Conservation (phyloP, 306 rosid species). For the Dalbergia cultrata region DNA sequence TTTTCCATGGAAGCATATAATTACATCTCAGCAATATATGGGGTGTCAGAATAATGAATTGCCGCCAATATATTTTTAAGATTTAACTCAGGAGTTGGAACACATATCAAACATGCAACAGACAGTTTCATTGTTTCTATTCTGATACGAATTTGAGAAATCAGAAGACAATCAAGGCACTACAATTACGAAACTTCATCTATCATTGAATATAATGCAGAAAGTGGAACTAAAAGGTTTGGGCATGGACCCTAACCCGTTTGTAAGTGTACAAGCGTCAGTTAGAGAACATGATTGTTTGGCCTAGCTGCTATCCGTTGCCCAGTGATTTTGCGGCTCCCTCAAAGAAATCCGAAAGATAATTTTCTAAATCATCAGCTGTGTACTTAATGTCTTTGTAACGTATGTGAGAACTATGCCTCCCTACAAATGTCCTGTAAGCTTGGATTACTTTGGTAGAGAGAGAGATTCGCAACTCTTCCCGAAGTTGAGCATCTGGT, state of each 20-base stretch:
- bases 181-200: constrained; percentile 32
- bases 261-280: constrained; percentile 37
- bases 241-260: constrained; percentile 37
- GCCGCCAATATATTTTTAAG: not conserved
- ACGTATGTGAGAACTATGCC: constrained; percentile 63
- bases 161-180: constrained; percentile 25
- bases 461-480: constrained; percentile 76
- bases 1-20: not conserved
- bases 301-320: constrained; percentile 41
- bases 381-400: constrained; percentile 72
- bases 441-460: constrained; percentile 81
- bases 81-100: constrained; percentile 11
- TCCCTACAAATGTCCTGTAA: constrained; percentile 78
- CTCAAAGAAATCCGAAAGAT: constrained; percentile 82
- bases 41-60: not conserved
- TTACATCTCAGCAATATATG: not conserved
- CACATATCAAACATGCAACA: not conserved
- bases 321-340: constrained; percentile 72
- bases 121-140: constrained; percentile 24
- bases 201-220: constrained; percentile 24
- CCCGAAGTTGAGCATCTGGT: constrained; percentile 81
- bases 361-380: constrained; percentile 83
- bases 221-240: too few relatives aligned
- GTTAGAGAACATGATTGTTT: constrained; percentile 41
- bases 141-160: constrained; percentile 33